Base-by-base conservation (phyloP, 108 stramenopile genomes). In the Cyclotella cryptica region DNA sequence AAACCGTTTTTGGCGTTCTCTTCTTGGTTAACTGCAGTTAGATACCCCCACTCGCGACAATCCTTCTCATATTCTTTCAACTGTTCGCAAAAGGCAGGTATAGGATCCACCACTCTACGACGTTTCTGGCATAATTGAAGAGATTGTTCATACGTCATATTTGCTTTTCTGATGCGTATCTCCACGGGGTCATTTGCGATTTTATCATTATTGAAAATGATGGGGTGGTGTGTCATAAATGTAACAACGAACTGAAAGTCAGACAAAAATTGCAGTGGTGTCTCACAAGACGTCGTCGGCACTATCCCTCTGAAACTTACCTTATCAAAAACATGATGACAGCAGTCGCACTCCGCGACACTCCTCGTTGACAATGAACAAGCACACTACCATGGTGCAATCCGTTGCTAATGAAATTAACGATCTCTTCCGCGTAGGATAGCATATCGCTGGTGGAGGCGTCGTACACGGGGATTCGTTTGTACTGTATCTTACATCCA, bases 361-460 rank as follows among this genome's bases (percentile, higher is more conserved):
- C 83, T 0, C 92, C 92, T 21, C 79, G 70, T 44, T 87, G 86
- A 74, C 92, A 93, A 78, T 93, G 92, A 3, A 93, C 89, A 46
- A 93, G 69, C 0, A 93, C 89, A 52, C 86, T 85, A n/a, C 92
- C 92, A 75, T 93, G 89, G 69, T 82, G 83, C 47, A 93, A 53
- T 19, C 90, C 90, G 42, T 66, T 87, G 53, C 80, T 68, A 40
- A 91, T 89, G 58, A 91, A 93, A 19, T 71, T 55, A 0, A 89
- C 79, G 29, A 93, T 84, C 41, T 70, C 78, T 12, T 88, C 80
- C 45, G 88, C 84, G 17, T 79, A 30, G 0, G 66, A 35, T 43
- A 80, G 55, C 2, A 93, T 57, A 72, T 89, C 79, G 24, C 77
- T 67, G 14, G 85, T 86, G 30, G 80, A 74, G 30, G 84, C 66